Evolutionary conservation across 2,329 filamentous ascomycete species (phyloP), one percentile per base, ranked within the genome.

Genomic region (Cladophialophora psammophila): DNA sequence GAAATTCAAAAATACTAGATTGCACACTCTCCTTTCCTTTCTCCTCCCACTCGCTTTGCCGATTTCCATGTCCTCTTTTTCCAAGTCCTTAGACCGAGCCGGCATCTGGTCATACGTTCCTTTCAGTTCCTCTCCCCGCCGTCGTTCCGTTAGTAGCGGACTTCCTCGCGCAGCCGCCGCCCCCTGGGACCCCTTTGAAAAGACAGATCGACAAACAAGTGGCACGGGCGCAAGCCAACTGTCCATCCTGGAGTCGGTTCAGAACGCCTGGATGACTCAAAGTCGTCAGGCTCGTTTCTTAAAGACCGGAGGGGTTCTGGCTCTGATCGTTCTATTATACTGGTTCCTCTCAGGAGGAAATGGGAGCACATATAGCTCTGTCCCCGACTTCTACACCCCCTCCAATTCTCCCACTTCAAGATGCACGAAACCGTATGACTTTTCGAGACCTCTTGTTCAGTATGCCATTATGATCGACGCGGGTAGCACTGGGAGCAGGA

Each of bases 401-500:
- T 40, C 38, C 7, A 67, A 69, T 26, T 72, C 71, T 9, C 73
- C 73, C 1, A 74, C 72, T 71, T 84, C 87, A 52, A 91, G 88
- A 81, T 99, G 95, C 85, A 88, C 89, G 67, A 92, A 90, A 77
- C 93, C 95, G 50, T 90, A 87, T 81, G 92, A 93, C 74, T 89
- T 91, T 75, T 90, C 93, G 72, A 98, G 97, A 83, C 94, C 95
- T 58, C 88, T 99, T 72, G 90, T 97, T 69, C 95, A 99, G 78
- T 99, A 98, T 82, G 96, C 95, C 69, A 87, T 98, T 76, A 99
- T 99, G 95, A 92, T 99, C 76, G 95, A 99, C 80, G 95, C 95
- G 56, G 95, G 95, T 74, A 98, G 94, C 84, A 98, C 95, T 63
- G 95, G 95, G 68, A 98, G 95, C 68, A 91, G 95, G 74, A 97